Evolutionary conservation across 1,284 basidiomycete genomes (phyloP).

Genomic region (Naganishia cerealis): DNA sequence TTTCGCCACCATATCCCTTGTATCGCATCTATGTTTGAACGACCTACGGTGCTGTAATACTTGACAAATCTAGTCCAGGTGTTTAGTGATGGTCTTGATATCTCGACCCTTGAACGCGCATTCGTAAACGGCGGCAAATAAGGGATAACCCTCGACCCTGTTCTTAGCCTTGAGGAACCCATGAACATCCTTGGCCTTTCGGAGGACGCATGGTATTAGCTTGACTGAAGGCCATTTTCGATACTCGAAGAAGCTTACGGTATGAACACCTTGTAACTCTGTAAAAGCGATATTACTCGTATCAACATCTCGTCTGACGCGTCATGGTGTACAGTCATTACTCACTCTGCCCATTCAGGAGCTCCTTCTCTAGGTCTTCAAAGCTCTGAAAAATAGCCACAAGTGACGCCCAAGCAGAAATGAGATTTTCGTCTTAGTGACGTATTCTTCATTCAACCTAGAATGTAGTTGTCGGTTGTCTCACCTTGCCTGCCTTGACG

Average conservation of each 20-base stretch:
- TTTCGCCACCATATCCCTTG: not conserved
- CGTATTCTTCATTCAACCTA: not conserved
- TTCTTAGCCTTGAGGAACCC: slow-evolving; percentile 57
- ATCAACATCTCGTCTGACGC: slow-evolving; percentile 8
- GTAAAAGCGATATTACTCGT: slow-evolving; percentile 15
- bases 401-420: no score
- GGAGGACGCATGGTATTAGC: not conserved
- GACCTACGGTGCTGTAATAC: not conserved
- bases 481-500: slow-evolving; percentile 58
- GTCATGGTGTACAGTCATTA: slow-evolving; percentile 36
- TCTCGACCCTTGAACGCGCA: slow-evolving; percentile 54
- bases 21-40: slow-evolving; percentile 14
- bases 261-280: slow-evolving; percentile 59
- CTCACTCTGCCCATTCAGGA: slow-evolving; percentile 61
- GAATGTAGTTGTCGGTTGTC: not conserved
- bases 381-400: slow-evolving; percentile 44
- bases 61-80: slow-evolving; percentile 11
- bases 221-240: not conserved
- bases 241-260: slow-evolving; percentile 42
- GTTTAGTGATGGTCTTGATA: slow-evolving; percentile 52
- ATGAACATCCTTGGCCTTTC: slow-evolving; percentile 56
- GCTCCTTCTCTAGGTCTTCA: slow-evolving; percentile 59
- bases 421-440: not conserved
- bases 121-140: slow-evolving; percentile 58
- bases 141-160: slow-evolving; percentile 58